Percentiles rank a stretch among this genome's conserved stretches.
Conservation (phyloP, 305 asterid species). For the Solanum chacoense region DNA sequence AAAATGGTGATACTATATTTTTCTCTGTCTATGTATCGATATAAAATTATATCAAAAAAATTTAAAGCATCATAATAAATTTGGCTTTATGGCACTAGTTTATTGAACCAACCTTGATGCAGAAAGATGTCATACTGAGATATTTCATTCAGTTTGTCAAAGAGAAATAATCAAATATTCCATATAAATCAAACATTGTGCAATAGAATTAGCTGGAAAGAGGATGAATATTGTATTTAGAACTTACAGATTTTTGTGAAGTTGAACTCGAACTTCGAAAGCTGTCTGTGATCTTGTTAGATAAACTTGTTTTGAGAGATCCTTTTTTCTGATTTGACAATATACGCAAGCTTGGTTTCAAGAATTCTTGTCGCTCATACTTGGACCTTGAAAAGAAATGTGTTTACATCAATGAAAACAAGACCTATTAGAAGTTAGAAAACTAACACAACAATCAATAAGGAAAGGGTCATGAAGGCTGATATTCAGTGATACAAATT, state of each 20-base stretch:
- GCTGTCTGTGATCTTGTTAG: conserved; percentile 52
- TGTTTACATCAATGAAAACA: neutral
- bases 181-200: neutral
- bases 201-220: neutral
- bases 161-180: neutral
- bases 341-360: conserved; percentile 94
- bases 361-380: conserved; percentile 77
- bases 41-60: neutral
- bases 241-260: conserved; percentile 45
- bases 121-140: neutral
- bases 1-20: neutral
- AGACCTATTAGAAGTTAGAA: neutral
- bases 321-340: conserved; percentile 40
- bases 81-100: neutral
- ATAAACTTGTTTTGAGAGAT: conserved; percentile 62
- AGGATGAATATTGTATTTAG: neutral
- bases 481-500: neutral
- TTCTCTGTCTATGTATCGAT: neutral
- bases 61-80: neutral
- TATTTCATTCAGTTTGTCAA: neutral
- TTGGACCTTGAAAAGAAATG: conserved; percentile 44
- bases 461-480: neutral
- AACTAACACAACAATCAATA: neutral
- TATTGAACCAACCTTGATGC: neutral
- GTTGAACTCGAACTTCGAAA: conserved; percentile 50